Evolutionary conservation across 78 protist genomes (phyloP), one percentile per base, ranked within the genome.

Genomic region (Diacronema lutheri): DNA sequence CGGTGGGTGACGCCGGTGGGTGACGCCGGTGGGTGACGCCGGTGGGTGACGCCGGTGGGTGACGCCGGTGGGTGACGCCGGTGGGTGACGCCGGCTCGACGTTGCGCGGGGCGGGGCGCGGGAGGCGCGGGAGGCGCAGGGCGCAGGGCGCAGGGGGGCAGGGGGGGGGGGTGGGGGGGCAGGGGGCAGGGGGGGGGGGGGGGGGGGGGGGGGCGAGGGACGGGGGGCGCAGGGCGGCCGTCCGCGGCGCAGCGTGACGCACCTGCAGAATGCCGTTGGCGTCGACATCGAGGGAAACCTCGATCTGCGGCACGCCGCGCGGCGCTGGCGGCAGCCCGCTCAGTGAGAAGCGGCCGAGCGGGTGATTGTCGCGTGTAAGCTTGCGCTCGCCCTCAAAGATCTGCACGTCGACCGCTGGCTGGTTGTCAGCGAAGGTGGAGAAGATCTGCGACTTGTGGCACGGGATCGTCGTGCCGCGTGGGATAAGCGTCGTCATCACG

Each of bases 401-500:
- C 7, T 95, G 96, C 83, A 97, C 92, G 58, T 40, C 29, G 6
- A 97, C 97, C 10, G 89, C 91, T 46, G 95, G 89, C 93, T 96
- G 98, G 89, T 96, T 95, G 93, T 95, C 97, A 29, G 98, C 97
- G 89, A 83, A 89, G 20, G 99, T 98, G 13, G 98, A 83, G 95
- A 97, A 98, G 37, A 91, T 84, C 89, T 97, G 95, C 73, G 87
- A 73, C 88, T 94, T 96, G 88, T 90, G 91, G 72, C 96, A 87
- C 61, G 99, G 99, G 56, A 98, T 91, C 71, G 98, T 89, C n/a
- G 99, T 94, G 94, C 94, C 94, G 86, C 99, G 91, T 89, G 94
- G 84, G 81, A 97, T 95, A 71, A 98, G 86, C 29, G 81, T 41
- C 31, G 99, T 95, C 99, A 98, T 97, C 81, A 96, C 94, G 69